Conservation (phyloP, 108 stramenopile genomes). For the Nitzschia sp. region DNA sequence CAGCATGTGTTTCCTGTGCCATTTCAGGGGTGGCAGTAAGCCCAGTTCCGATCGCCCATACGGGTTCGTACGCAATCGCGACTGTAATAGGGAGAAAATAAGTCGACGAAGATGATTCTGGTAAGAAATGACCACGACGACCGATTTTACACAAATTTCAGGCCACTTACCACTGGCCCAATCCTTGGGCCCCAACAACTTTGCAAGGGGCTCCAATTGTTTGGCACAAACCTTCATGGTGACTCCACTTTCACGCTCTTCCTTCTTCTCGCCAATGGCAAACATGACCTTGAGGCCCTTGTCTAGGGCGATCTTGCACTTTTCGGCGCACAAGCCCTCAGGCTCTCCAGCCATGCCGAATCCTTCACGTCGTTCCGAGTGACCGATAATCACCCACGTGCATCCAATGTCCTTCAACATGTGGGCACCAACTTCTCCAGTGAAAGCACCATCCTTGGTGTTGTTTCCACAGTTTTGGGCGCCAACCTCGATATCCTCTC, state of each 20-base stretch:
- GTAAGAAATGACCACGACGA: neutral
- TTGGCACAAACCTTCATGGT: constrained; percentile 90
- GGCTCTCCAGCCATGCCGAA: constrained; percentile 94
- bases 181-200: constrained; percentile 68
- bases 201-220: constrained; percentile 85
- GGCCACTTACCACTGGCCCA: constrained; percentile 62
- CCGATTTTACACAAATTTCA: neutral
- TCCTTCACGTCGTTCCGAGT: constrained; percentile 96
- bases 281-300: constrained; percentile 97
- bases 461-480: constrained; percentile 83
- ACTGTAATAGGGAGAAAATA: constrained; percentile 47
- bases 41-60: constrained; percentile 98
- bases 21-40: constrained; percentile 99
- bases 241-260: constrained; percentile 92
- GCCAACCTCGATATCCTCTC: constrained; percentile 82
- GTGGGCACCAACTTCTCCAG: constrained; percentile 92
- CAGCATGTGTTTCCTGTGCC: constrained; percentile 97
- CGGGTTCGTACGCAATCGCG: constrained; percentile 90
- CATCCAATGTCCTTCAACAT: constrained; percentile 94
- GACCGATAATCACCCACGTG: constrained; percentile 97
- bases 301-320: constrained; percentile 95
- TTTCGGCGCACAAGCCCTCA: constrained; percentile 88
- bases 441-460: constrained; percentile 89
- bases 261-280: constrained; percentile 97
- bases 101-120: neutral